Evolutionary conservation across 495 filamentous ascomycete genomes (phyloP), one percentile per base, ranked within the genome.

Genomic region (Penicillium coprophilum): DNA sequence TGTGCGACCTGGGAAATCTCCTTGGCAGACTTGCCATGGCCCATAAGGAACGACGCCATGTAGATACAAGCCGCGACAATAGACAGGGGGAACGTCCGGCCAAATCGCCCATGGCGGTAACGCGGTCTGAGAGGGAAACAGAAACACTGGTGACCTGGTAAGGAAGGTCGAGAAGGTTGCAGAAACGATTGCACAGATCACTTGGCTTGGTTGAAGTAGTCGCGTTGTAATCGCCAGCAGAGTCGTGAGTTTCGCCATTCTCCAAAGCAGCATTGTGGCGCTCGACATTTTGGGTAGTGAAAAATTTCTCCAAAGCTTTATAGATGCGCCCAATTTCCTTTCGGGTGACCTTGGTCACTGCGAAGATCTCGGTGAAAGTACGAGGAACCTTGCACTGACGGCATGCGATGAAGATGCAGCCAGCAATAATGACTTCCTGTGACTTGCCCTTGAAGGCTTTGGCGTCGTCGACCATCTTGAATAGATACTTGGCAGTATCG

Each of bases 281-380:
- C 59, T 79, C 80, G 36, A 79, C 68, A 55, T 82, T 83, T 58
- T 87, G 76, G 7, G 74, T 73, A 30, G 77, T 80, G 65, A 96
- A 85, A 76, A 96, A 96, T 70, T 89, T 86, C 77, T 97, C 91
- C 32, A 97, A 73, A 53, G 81, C 77, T 76, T 98, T 98, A 80
- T 97, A 98, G 32, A 93, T 91, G 44, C 93, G 80, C 20, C 95
- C 95, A 61, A 97, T 97, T 67, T 97, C 95, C 75, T 96, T 96
- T 75, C 96, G 95, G 24, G 88, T 85, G 12, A 97, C 93, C 63
- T 93, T 94, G 40, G 94, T 97, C 71, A 97, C 75, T 41, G 87
- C 83, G 69, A 87, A 93, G 61, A 98, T 90, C 71, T 97, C 95
- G 23, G 86, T 86, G 77, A 97, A 98, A 1, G 91, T 96, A 49